Evolutionary conservation across 208 protist species (phyloP), one percentile per base, ranked within the genome.

Genomic region (Leishmania turanica): DNA sequence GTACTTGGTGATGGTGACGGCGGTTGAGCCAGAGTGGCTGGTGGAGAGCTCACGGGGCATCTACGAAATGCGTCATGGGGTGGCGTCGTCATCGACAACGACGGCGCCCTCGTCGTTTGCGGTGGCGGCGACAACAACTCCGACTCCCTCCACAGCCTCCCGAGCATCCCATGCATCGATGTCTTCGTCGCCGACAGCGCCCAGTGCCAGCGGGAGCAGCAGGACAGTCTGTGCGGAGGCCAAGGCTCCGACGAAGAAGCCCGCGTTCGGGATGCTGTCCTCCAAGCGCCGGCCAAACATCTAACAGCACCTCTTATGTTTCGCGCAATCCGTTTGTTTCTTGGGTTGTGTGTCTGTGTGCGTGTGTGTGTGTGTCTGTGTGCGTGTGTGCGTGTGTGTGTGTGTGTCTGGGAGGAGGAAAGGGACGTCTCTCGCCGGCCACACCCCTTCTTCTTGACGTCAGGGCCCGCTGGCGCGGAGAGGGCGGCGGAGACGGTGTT

Each of bases 1-100:
- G 90, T 99, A 99, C 89, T 98, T 99, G 86, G 87, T 90, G 82
- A 88, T 90, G 76, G 98, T 99, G 19, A 99, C 98, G 2, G 94
- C 95, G 8, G 98, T 99, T 62, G 99, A 99, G 73, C 94, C 96
- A 24, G 82, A 96, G 42, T 99, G 99, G 99, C 87, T 99, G 7
- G 93, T 97, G 45, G 93, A 97, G 77, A 84, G 85, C 31, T 88
- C 84, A n/a, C 89, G 79, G 47, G 94, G 90, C 7, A 86, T 98
- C 31, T 98, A 96, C 62, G 83, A 75, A 64, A 80, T 88, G 78
- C 87, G 85, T 24, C 69, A 80, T 37, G 60, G 58, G 13, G 1
- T 24, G 6, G 27, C 65, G 27, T 66, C 62, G n/a, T 47, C 71
- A 75, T 40, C 75, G 31, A n/a, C 51, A 5, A 56, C 11, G 13